phyloP scores from a whole-genome alignment of 2,329 filamentous ascomycete genomes.

The Tympanopsis confertula region DNA sequence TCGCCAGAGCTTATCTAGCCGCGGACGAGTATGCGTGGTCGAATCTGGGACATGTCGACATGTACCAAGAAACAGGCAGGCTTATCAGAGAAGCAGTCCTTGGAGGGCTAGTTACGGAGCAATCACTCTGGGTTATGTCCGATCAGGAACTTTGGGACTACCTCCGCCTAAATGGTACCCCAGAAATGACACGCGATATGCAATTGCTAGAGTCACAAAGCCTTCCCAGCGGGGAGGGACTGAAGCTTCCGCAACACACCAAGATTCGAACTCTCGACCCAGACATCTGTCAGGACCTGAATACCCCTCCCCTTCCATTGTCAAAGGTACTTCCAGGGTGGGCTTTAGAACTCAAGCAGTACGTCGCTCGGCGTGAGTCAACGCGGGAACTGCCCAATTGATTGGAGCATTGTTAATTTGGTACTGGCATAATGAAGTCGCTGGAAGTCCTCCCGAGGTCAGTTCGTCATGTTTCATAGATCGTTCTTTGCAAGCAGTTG shows the following conservation, averaged over 20 bases:
- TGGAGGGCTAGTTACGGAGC: conserved; percentile 12
- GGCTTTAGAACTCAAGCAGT: too few relatives aligned
- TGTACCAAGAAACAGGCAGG: conserved; percentile 18
- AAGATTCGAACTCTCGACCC: conserved; percentile 20
- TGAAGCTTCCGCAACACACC: conserved; percentile 12
- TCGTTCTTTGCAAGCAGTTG: too few relatives aligned
- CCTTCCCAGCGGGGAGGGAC: conserved; percentile 9
- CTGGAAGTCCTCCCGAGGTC: too few relatives aligned
- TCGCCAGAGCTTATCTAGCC: conserved; percentile 19
- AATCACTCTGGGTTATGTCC: conserved; percentile 18
- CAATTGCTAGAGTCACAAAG: conserved; percentile 10
- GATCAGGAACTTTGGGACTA: conserved; percentile 21
- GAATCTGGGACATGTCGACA: conserved; percentile 19
- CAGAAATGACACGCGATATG: conserved; percentile 8
- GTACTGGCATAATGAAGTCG: too few relatives aligned
- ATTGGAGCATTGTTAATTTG: too few relatives aligned
- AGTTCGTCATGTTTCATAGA: too few relatives aligned
- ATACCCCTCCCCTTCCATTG: too few relatives aligned
- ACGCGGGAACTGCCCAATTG: too few relatives aligned
- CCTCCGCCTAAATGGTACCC: conserved; percentile 11
- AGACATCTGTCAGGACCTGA: too few relatives aligned
- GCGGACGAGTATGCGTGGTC: conserved; percentile 23
- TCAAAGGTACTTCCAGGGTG: too few relatives aligned
- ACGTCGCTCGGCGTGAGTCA: too few relatives aligned
- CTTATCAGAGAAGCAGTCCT: conserved; percentile 16